phyloP scores from a whole-genome alignment of 1,284 basidiomycete species.

The Lignosus rhinocerotis region DNA sequence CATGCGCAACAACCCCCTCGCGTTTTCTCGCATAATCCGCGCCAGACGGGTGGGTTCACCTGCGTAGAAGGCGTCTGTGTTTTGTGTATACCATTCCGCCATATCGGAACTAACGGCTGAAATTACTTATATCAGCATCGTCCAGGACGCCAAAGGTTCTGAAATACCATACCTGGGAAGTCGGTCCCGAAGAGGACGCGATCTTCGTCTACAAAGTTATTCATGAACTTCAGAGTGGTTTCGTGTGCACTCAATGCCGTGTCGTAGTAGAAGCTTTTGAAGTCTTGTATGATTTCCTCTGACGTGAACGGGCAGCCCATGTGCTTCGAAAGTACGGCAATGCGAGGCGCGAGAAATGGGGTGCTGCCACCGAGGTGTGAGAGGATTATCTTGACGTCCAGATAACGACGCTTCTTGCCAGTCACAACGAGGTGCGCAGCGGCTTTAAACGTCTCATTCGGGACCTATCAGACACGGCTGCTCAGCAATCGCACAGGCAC shows the following conservation, averaged over 20 bases:
- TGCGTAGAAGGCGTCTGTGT: slow-evolving; percentile 49
- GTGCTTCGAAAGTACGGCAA: slow-evolving; percentile 61
- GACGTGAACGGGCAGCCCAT: slow-evolving; percentile 64
- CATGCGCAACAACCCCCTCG: slow-evolving; percentile 43
- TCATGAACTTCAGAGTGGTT: slow-evolving; percentile 48
- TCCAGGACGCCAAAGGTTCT: no score
- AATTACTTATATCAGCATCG: no score
- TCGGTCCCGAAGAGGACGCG: slow-evolving; percentile 70
- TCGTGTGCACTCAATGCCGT: slow-evolving; percentile 62
- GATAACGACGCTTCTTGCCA: slow-evolving; percentile 62
- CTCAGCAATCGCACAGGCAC: neutral
- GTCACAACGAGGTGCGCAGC: slow-evolving; percentile 73
- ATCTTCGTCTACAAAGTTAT: slow-evolving; percentile 47
- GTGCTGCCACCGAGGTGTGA: slow-evolving; percentile 69
- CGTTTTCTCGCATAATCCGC: slow-evolving; percentile 40
- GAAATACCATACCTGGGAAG: slow-evolving; percentile 56
- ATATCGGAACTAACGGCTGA: slow-evolving; percentile 58
- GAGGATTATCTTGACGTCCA: slow-evolving; percentile 60
- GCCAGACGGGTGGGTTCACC: slow-evolving; percentile 10
- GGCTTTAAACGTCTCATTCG: slow-evolving; percentile 78
- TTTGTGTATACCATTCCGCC: slow-evolving; percentile 57
- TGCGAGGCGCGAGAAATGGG: slow-evolving; percentile 60
- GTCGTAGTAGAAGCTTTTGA: slow-evolving; percentile 70
- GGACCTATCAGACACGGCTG: slow-evolving; percentile 52
- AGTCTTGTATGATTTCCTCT: slow-evolving; percentile 65